Percentiles rank a stretch among this genome's conserved stretches.
Conservation (phyloP, 352 stramenopile species). For the Phytophthora lateralis region DNA sequence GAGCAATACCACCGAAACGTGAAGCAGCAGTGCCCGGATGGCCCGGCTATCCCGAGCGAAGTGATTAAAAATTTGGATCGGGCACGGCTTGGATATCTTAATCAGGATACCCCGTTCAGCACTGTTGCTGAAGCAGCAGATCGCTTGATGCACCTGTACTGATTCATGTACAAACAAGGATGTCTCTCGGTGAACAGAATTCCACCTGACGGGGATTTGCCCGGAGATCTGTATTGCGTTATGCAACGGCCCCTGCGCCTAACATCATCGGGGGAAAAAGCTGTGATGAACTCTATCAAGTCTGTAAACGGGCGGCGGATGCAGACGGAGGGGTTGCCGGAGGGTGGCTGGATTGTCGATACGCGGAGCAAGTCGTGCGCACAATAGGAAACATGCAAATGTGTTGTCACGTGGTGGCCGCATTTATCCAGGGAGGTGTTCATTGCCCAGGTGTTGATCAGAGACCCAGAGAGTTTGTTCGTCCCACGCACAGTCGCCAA, state of each 20-base stretch:
- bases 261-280: neutral
- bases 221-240: neutral
- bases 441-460: neutral
- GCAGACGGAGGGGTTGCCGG: constrained; percentile 4
- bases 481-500: neutral
- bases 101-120: neutral
- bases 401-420: neutral
- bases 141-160: neutral
- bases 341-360: constrained; percentile 2
- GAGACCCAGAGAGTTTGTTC: neutral
- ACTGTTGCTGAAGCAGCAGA: neutral
- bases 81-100: neutral
- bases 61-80: neutral
- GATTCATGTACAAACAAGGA: neutral
- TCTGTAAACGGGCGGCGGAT: constrained; percentile 1
- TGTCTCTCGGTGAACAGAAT: neutral
- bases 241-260: neutral
- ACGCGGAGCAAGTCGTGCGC: neutral
- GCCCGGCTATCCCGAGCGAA: neutral
- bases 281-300: constrained; percentile 2
- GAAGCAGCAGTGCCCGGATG: neutral
- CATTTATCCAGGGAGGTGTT: neutral
- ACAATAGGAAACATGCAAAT: neutral
- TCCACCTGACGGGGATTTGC: too few relatives aligned
- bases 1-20: neutral